These are phyloP conservation scores for Phytophthora boehmeriae DNA, from an alignment of 352 stramenopile species.

Conservation along the genomic window DNA sequence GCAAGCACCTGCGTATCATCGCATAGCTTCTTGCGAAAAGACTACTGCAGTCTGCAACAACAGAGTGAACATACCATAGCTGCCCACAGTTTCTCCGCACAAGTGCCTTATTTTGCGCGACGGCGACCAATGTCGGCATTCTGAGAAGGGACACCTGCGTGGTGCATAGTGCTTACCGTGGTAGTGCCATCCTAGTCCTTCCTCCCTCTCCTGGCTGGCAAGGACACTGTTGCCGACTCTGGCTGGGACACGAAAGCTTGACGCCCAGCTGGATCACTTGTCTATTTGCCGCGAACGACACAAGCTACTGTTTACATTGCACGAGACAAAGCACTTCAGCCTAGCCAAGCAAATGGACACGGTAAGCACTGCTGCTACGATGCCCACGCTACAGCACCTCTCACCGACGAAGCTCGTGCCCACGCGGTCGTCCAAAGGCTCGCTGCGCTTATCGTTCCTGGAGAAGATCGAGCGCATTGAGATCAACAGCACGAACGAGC, in stretches of 20 bases:
- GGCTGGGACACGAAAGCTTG: neutral
- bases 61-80: too few species aligned
- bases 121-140: neutral
- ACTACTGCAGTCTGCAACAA: too few species aligned
- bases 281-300: slow-evolving; percentile 9
- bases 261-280: slow-evolving; percentile 10
- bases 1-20: too few species aligned
- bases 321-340: neutral
- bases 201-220: neutral
- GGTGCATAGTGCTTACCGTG: neutral
- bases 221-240: neutral
- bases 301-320: neutral
- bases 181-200: neutral
- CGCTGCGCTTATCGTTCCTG: slow-evolving; percentile 28
- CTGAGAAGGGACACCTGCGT: slow-evolving; percentile 1
- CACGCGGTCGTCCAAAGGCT: slow-evolving; percentile 17
- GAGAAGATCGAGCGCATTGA: slow-evolving; percentile 47
- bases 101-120: too few species aligned
- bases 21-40: too few species aligned
- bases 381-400: slow-evolving; percentile 21
- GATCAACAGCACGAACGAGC: slow-evolving; percentile 39
- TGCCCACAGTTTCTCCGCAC: too few species aligned
- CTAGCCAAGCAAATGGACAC: neutral
- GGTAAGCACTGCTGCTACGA: neutral
- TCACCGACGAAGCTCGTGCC: slow-evolving; percentile 27